phyloP scores from a whole-genome alignment of 352 stramenopile species.

The Pythium pyrilobum region DNA sequence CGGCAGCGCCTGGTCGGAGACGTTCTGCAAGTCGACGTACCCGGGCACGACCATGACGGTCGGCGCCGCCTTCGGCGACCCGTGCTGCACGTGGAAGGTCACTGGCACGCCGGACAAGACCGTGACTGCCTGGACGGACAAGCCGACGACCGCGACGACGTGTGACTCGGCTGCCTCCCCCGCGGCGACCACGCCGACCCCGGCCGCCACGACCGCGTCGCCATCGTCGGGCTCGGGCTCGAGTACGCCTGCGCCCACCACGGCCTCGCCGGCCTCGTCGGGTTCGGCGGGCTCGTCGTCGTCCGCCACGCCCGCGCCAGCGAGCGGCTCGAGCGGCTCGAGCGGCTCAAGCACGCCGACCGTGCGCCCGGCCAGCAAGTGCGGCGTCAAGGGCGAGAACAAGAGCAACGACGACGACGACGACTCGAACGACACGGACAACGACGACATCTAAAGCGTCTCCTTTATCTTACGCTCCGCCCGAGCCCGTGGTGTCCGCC shows the following conservation, averaged over 20 bases:
- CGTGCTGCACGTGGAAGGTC: constrained; percentile 36
- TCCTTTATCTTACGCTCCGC: too few species aligned
- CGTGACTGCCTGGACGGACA: background rate
- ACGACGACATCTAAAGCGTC: background rate
- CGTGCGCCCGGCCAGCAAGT: background rate
- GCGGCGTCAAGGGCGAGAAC: constrained; percentile 4
- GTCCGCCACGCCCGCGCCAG: too few species aligned
- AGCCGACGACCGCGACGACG: background rate
- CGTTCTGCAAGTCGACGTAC: constrained; percentile 30
- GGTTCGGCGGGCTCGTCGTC: background rate
- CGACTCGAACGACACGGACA: background rate
- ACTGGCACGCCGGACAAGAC: constrained; percentile 3
- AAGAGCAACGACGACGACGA: constrained; percentile 1
- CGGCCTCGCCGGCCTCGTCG: background rate
- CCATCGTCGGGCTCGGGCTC: background rate
- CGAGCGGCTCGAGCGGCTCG: too few species aligned
- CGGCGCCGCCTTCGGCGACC: constrained; percentile 49
- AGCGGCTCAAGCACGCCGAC: background rate
- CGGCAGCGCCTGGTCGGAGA: constrained; percentile 27
- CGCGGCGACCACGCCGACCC: background rate
- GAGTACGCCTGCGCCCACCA: background rate
- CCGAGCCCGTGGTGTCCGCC: too few species aligned
- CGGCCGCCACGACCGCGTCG: background rate
- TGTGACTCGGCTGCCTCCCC: background rate
- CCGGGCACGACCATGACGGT: constrained; percentile 32